These are phyloP conservation scores for Rubus idaeus DNA, from an alignment of 306 rosid genomes.

Conservation along the genomic window DNA sequence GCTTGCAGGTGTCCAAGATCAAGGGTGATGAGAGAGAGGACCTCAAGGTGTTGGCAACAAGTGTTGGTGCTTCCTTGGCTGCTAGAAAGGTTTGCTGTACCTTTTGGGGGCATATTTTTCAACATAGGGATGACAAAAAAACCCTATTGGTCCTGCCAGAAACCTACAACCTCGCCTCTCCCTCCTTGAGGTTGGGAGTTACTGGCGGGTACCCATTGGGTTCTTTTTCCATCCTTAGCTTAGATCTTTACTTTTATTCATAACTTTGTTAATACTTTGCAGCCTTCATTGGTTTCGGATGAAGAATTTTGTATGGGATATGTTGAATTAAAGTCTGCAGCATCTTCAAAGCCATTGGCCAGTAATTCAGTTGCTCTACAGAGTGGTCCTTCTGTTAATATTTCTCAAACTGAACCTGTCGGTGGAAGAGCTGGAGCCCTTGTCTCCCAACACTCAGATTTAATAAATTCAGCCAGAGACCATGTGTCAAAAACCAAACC, in stretches of 20 bases:
- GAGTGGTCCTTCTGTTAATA: constrained; percentile 47
- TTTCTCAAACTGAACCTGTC: constrained; percentile 58
- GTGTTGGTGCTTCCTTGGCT: constrained; percentile 95
- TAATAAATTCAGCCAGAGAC: constrained; percentile 57
- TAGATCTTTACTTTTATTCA: constrained; percentile 3
- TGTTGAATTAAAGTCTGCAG: constrained; percentile 76
- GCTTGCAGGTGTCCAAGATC: constrained; percentile 83
- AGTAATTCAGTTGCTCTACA: constrained; percentile 51
- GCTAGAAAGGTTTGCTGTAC: constrained; percentile 73
- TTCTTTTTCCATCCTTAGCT: not conserved
- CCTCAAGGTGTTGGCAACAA: constrained; percentile 96
- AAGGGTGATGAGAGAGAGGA: constrained; percentile 97
- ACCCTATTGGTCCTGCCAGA: not conserved
- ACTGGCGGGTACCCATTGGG: not conserved
- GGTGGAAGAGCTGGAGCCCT: constrained; percentile 51
- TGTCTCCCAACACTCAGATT: constrained; percentile 44
- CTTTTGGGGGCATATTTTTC: not conserved
- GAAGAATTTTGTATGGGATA: constrained; percentile 96
- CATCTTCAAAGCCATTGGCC: constrained; percentile 59
- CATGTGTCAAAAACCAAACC: constrained; percentile 50
- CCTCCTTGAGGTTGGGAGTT: not conserved
- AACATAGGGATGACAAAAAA: not conserved
- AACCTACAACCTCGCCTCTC: not conserved
- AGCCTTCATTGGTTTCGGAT: constrained; percentile 95
- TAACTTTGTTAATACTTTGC: constrained; percentile 30